Evolutionary conservation across 2,329 filamentous ascomycete species (phyloP).

Genomic region (Nemania bipapillata): DNA sequence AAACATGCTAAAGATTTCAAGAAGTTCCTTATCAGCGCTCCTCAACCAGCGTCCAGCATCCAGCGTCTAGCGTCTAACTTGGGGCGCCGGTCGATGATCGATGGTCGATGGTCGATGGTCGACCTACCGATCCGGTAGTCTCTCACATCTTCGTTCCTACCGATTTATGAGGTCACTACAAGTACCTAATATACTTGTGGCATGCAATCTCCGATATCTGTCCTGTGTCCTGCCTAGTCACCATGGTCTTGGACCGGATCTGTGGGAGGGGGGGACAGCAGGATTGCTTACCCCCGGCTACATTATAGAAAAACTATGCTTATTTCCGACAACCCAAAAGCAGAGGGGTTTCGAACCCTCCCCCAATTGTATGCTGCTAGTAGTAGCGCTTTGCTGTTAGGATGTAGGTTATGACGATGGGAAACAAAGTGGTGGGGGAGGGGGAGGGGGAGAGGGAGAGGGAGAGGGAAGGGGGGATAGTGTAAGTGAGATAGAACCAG

Average conservation of each 20-base stretch:
- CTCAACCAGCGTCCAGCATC: conserved; percentile 15
- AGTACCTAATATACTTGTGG: background rate
- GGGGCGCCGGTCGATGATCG: conserved; percentile 16
- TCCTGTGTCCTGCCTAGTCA: background rate
- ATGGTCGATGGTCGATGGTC: background rate
- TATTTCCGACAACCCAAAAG: conserved; percentile 22
- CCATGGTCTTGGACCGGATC: background rate
- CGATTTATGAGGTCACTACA: background rate
- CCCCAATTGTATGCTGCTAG: conserved; percentile 13
- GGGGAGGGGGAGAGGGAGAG: conserved; percentile 17
- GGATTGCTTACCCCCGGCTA: conserved; percentile 12
- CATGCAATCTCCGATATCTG: conserved; percentile 13
- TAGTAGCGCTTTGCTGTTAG: conserved; percentile 17
- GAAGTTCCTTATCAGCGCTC: background rate
- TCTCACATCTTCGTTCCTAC: background rate
- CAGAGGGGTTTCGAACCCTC: background rate
- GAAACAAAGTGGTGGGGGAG: conserved; percentile 12
- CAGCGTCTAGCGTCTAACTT: conserved; percentile 14
- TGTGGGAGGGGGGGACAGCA: conserved; percentile 6
- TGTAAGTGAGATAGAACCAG: conserved; percentile 17
- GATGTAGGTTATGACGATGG: background rate
- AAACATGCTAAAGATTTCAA: background rate
- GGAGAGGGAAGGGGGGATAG: background rate
- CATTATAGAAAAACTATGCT: background rate
- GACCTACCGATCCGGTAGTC: background rate